phyloP scores from a whole-genome alignment of 2,329 filamentous ascomycete species.

The Pezicula neosporulosa region DNA sequence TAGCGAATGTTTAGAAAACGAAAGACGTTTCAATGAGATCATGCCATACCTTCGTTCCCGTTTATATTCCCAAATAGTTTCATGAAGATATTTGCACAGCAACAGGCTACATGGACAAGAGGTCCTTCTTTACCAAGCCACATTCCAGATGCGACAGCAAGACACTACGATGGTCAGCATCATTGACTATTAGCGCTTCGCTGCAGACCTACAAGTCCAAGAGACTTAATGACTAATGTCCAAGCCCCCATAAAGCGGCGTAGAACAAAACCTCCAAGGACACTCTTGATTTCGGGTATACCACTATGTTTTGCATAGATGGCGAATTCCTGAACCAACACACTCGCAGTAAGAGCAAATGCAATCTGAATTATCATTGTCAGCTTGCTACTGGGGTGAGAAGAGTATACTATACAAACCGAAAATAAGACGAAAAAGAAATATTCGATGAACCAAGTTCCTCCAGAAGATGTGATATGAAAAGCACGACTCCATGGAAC shows the following conservation, averaged over 20 bases:
- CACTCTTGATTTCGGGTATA: constrained; percentile 96
- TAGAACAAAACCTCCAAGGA: constrained; percentile 92
- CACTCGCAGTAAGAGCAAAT: constrained; percentile 73
- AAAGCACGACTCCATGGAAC: constrained; percentile 77
- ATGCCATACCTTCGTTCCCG: constrained; percentile 71
- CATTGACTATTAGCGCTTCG: neutral
- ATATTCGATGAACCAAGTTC: constrained; percentile 82
- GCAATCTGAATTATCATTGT: constrained; percentile 52
- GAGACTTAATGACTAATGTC: constrained; percentile 85
- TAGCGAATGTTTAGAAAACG: constrained; percentile 34
- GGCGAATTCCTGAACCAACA: constrained; percentile 81
- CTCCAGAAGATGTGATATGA: constrained; percentile 60
- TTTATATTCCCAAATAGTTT: constrained; percentile 81
- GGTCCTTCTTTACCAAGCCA: constrained; percentile 97
- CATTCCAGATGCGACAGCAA: constrained; percentile 89
- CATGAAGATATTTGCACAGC: constrained; percentile 91
- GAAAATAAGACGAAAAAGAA: constrained; percentile 83
- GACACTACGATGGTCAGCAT: constrained; percentile 53
- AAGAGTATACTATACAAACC: constrained; percentile 45
- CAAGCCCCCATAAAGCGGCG: constrained; percentile 79
- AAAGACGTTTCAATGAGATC: neutral
- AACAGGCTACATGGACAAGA: constrained; percentile 93
- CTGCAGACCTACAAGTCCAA: constrained; percentile 64
- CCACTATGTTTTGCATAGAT: constrained; percentile 90
- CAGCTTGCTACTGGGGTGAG: constrained; percentile 4